These are phyloP conservation scores for Podospora pseudocomata DNA, from an alignment of 495 filamentous ascomycete species.

Conservation along the genomic window DNA sequence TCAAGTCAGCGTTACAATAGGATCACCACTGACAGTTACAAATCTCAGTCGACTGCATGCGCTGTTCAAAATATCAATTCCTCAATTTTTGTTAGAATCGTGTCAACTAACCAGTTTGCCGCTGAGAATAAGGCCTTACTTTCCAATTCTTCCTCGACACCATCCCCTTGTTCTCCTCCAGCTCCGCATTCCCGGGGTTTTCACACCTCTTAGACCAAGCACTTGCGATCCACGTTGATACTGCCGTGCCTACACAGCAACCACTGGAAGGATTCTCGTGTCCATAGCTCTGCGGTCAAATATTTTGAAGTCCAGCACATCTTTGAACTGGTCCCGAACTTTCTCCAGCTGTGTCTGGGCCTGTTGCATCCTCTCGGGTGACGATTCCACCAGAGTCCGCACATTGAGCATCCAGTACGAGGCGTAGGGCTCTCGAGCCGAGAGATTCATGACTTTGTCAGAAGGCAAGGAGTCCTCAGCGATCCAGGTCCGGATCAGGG, in stretches of 20 bases:
- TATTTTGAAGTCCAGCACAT: slow-evolving; percentile 43
- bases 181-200: no score
- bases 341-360: slow-evolving; percentile 34
- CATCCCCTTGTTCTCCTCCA: no score
- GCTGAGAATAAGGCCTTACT: no score
- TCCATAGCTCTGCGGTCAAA: slow-evolving; percentile 44
- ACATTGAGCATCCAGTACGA: slow-evolving; percentile 40
- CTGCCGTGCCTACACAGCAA: background rate
- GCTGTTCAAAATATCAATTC: no score
- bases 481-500: slow-evolving; percentile 34
- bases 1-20: no score
- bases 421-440: slow-evolving; percentile 20
- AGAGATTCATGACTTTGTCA: slow-evolving; percentile 19
- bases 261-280: slow-evolving; percentile 21
- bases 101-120: no score
- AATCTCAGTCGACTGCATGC: no score
- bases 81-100: no score
- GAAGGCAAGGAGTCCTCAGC: slow-evolving; percentile 10
- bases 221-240: background rate
- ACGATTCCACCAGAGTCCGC: slow-evolving; percentile 40
- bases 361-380: slow-evolving; percentile 41
- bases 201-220: no score
- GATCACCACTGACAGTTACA: no score
- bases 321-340: slow-evolving; percentile 34
- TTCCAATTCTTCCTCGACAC: no score